Base-by-base conservation (phyloP, 257 asterid species). In the Solanum pimpinellifolium region DNA sequence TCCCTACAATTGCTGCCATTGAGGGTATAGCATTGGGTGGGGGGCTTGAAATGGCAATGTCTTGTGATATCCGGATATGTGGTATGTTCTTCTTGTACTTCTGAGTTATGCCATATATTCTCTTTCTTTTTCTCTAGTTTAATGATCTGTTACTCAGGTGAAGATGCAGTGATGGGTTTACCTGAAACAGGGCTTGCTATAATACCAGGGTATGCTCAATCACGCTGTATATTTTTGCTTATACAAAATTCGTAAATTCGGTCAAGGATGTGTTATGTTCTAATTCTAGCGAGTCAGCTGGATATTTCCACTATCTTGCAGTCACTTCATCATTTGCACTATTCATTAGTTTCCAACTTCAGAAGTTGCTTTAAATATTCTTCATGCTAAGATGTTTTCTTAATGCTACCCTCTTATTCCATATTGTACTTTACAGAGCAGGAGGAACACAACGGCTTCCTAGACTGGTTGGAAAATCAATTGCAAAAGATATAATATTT, bases 101-200 rank as follows among this genome's bases (percentile, higher is more conserved):
- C 78, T 21, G 70, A 25, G 42, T 13, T 12, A 44, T 72, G 69
- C 33, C 66, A 42, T 69, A 47, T 52, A 29, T 70, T 18, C 9
- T 70, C 85, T 49, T 29, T 78, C 80, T 86, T 82, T 70, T 52
- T 18, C 80, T 88, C 85, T 85, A 86, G 62, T 72, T 75, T 39
- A 62, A 66, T 65, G 87, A 65, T 88, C 47, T 83, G 87, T 84
- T 82, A 49, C 87, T 78, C 91, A 96, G 98, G 98, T 86, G 97
- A 97, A 91, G 91, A 90, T 95, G 96, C 99, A 87, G 88, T 91
- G 76, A 86, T 95, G 70, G 98, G 98, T 91, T 86, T 95, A 87
- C 99, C 99, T 88, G 99, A 97, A 92, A 95, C 99, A 21, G 98
- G 98, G 77, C 98, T 97, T 87, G 99, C 99, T 31, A 92, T 97